Base-by-base conservation (phyloP, 2,329 filamentous ascomycete genomes). In the Coniella lustricola region DNA sequence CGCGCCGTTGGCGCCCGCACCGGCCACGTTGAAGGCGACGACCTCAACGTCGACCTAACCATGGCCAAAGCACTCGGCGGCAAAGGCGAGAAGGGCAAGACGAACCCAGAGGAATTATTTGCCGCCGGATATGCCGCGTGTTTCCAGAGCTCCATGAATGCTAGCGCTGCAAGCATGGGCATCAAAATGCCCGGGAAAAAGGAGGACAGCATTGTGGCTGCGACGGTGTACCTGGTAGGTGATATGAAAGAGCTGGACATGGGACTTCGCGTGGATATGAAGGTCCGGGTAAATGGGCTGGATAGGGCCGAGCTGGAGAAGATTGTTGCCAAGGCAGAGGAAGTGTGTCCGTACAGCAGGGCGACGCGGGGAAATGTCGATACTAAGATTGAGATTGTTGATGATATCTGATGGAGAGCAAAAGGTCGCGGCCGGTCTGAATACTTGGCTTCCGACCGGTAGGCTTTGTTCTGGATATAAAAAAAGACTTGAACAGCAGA, bases 81-180 rank as follows among this genome's bases (percentile, higher is more conserved):
- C 8, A 39, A 57, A 0, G 68, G 67, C 13, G 67, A 61, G 45
- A 50, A 46, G 31, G 62, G 67, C 49, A 72, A 71, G 57, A 71
- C 70, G 7, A 74, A 70, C 52, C 68, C 67, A 1, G 70, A 73
- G 57, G 70, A 73, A 53, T 64, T 74, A 2, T 73, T 73, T 51
- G 69, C 70, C 1, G 70, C 70, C 1, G 70, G 69, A 18, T 73
- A 72, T 51, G 71, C 69, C 21, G 68, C 70, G 8, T 73, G 70
- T 54, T 72, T 71, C 56, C 70, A 73, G 54, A 64, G 62, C 25
- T 69, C 70, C 7, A 72, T 73, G 71, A 70, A 68, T 52, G 66
- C 68, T 2, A 60, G 63, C 3, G 70, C 71, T 0, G 59, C 64
- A 13, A 57, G 57, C 16, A 45, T 73, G 46, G 66, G 66, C 32